Conservation (phyloP, 106 monocot species). For the Allium cepa region DNA sequence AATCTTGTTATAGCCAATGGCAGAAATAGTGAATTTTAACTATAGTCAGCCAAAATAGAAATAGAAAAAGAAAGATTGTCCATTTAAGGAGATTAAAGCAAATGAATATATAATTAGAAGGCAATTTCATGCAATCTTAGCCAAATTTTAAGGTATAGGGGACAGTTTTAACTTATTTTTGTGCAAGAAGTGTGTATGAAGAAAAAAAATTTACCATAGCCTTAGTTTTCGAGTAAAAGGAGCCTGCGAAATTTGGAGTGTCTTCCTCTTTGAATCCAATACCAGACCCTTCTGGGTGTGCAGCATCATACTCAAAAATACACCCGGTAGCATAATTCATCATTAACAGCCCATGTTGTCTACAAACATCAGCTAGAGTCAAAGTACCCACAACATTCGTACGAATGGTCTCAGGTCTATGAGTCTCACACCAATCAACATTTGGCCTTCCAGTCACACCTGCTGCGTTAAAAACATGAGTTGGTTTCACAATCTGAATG, state of each 20-base stretch:
- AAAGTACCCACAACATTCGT: conserved; percentile 20
- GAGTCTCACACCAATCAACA: conserved; percentile 32
- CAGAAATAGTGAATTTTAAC: too few species aligned
- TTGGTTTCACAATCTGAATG: conserved; percentile 26
- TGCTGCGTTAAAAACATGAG: conserved; percentile 32
- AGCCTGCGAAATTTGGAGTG: conserved; percentile 19
- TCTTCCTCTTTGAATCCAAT: conserved; percentile 33
- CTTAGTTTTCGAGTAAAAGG: conserved; percentile 29
- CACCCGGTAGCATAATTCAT: conserved; percentile 28
- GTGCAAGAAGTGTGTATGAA: too few species aligned
- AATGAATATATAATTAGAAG: too few species aligned
- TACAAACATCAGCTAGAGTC: conserved; percentile 22
- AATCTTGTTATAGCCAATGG: too few species aligned
- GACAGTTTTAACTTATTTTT: too few species aligned
- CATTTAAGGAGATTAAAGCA: too few species aligned
- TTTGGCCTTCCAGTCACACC: conserved; percentile 31
- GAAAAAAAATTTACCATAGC: conserved; percentile 19
- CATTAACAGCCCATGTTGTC: conserved; percentile 20
- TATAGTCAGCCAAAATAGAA: too few species aligned
- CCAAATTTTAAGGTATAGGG: too few species aligned
- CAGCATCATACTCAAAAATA: conserved; percentile 22
- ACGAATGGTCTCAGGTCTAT: conserved; percentile 21
- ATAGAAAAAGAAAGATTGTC: too few species aligned
- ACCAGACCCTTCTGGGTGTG: conserved; percentile 24
- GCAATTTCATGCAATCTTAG: too few species aligned